Base-by-base conservation (phyloP, 2,329 filamentous ascomycete species). In the Verticillium klebahnii region DNA sequence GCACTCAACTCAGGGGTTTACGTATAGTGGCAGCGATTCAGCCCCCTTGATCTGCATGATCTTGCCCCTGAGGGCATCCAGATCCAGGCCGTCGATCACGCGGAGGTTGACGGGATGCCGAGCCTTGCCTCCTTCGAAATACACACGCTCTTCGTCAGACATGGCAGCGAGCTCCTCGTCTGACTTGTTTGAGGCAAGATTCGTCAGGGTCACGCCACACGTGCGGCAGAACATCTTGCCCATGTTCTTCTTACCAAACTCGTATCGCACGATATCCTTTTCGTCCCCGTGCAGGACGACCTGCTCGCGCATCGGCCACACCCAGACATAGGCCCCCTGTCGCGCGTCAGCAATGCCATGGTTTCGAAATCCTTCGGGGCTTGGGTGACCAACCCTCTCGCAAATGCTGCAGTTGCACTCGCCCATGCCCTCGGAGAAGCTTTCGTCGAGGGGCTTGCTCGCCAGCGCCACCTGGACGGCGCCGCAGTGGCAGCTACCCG, bases 351-450 rank as follows among this genome's bases (percentile, higher is more conserved):
- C 17, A n/a, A 58, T 31, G 34, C n/a, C 31, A 32, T 12, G 1
- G 23, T 60, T n/a, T 57, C 25, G 52, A n/a, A 23, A 17, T 31
- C 39, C 25, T 25, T 36, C 12, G 17, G 6, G 19, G 12, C 17
- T 1, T 36, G 37, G 23, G 23, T 50, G 9, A 63, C 72, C 67
- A 70, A 79, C 78, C 58, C 78, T 72, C 52, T 70, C 68, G 69
- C 81, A 84, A 65, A 77, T 75, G 67, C 81, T 84, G 74, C 82
- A 85, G 69, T 82, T 80, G 72, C 82, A 84, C 58, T 82, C 78
- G 1, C 71, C 29, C 5, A 75, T 64, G 1, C 14, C 58, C 14
- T 72, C 73, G 3, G 69, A 60, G 32, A 64, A 73, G 12, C 68
- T 76, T 67, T 70, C 73, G 67, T 79, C 74, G 11, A 84, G 67